A percentile compares a stretch with the other conserved stretches of the same genome.
phyloP scores from a whole-genome alignment of 78 protist genomes.

The Dictyostelium brefeldianum region DNA sequence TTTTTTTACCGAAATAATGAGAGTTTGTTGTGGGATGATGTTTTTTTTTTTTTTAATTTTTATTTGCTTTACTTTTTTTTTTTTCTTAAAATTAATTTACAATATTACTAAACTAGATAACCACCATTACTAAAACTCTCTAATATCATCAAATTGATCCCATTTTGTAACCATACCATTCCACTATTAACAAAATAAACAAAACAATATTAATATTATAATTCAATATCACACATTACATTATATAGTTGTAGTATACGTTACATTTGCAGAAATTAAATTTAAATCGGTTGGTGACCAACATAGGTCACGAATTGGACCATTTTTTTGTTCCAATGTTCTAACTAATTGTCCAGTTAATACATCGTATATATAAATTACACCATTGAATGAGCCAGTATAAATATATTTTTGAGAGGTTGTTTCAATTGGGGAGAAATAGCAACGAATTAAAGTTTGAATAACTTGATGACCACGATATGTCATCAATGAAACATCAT shows the following conservation, averaged over 20 bases:
- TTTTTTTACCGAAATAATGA: no score
- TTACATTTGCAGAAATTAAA: slow-evolving; percentile 42
- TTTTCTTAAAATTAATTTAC: no score
- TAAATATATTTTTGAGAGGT: slow-evolving; percentile 91
- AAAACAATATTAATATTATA: not conserved
- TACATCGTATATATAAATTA: slow-evolving; percentile 60
- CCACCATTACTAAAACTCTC: not conserved
- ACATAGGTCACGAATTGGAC: slow-evolving; percentile 38
- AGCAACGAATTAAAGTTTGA: slow-evolving; percentile 86
- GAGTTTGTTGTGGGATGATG: no score
- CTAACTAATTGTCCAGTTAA: slow-evolving; percentile 62
- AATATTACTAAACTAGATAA: not conserved
- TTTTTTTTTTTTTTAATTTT: no score
- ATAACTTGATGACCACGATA: slow-evolving; percentile 76
- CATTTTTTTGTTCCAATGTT: not conserved
- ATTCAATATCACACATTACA: not conserved
- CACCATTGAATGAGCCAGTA: slow-evolving; percentile 85
- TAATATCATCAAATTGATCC: slow-evolving; percentile 22
- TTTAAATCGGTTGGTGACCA: slow-evolving; percentile 54
- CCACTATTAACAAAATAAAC: slow-evolving; percentile 24
- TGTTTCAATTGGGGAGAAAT: slow-evolving; percentile 86
- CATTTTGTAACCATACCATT: slow-evolving; percentile 10
- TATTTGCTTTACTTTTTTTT: no score
- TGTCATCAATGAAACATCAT: slow-evolving; percentile 74
- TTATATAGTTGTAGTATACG: not conserved